Evolutionary conservation across 257 asterid species (phyloP).

Genomic region (Craterostigma plantagineum): DNA sequence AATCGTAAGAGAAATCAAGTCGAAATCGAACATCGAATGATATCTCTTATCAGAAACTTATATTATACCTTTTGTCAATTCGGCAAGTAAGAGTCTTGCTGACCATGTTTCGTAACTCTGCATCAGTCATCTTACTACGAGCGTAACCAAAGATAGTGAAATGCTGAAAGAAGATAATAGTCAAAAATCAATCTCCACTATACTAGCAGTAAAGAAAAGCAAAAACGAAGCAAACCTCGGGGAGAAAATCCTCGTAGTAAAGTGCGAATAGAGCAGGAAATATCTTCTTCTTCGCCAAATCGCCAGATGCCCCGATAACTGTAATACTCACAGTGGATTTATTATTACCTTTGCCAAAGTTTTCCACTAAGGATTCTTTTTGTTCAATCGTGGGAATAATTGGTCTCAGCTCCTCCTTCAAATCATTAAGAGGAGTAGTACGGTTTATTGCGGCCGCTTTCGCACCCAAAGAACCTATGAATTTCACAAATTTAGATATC

Average conservation of each 20-base stretch:
- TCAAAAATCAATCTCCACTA: not conserved
- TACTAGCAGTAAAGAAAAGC: not conserved
- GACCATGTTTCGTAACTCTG: conserved; percentile 70
- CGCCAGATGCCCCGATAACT: conserved; percentile 96
- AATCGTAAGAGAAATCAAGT: not conserved
- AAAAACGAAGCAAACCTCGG: conserved; percentile 53
- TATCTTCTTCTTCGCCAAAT: conserved; percentile 95
- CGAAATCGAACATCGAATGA: not conserved
- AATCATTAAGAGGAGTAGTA: no score
- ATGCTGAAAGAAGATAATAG: conserved; percentile 35
- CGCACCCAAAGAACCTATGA: no score
- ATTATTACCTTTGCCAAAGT: no score
- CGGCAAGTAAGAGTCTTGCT: conserved; percentile 92
- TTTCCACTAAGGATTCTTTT: no score
- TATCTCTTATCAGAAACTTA: not conserved
- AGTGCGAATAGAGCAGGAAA: conserved; percentile 98
- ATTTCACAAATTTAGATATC: no score
- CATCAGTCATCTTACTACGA: conserved; percentile 96
- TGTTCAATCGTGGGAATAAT: no score
- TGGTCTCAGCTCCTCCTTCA: no score
- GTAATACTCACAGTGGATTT: conserved; percentile 34
- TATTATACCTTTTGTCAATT: conserved; percentile 65
- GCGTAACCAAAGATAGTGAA: conserved; percentile 87
- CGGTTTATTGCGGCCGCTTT: no score
- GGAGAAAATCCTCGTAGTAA: conserved; percentile 82